phyloP scores from a whole-genome alignment of 176 grass and related monocot genomes.

The Paspalum vaginatum region DNA sequence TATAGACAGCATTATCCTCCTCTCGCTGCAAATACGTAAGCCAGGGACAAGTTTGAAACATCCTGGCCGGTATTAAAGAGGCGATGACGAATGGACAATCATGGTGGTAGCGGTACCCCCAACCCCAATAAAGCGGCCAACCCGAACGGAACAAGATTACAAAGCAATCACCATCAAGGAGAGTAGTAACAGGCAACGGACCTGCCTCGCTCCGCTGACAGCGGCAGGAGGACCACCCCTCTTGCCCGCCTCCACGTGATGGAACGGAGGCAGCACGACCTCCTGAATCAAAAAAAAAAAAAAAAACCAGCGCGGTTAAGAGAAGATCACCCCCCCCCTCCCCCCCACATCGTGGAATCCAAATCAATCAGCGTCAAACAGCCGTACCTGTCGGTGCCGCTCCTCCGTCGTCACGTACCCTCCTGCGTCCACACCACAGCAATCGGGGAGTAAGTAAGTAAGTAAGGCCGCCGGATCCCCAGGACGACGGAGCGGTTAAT shows the following conservation, averaged over 20 bases:
- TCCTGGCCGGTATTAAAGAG: neutral
- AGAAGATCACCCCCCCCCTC: too few relatives aligned
- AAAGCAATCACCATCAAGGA: conserved; percentile 31
- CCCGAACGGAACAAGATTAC: conserved; percentile 19
- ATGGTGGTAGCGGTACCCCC: neutral
- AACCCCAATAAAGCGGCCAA: neutral
- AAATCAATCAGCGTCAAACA: conserved; percentile 21
- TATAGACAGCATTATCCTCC: neutral
- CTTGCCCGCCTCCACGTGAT: conserved; percentile 22
- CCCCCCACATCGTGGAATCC: neutral
- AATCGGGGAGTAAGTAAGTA: neutral
- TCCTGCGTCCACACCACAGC: conserved; percentile 52
- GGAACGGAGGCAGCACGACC: conserved; percentile 26
- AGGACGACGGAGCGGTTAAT: neutral
- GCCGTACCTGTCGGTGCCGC: conserved; percentile 52
- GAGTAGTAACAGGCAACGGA: conserved; percentile 31
- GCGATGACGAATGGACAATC: neutral
- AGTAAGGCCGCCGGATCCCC: neutral
- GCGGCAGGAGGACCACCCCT: neutral
- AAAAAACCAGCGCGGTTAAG: neutral
- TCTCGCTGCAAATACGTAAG: neutral
- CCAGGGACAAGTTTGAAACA: neutral
- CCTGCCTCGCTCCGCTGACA: conserved; percentile 15
- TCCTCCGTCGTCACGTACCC: conserved; percentile 78
- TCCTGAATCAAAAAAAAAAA: conserved; percentile 43